These are phyloP conservation scores for Corylus avellana DNA, from an alignment of 306 rosid genomes.

Conservation along the genomic window DNA sequence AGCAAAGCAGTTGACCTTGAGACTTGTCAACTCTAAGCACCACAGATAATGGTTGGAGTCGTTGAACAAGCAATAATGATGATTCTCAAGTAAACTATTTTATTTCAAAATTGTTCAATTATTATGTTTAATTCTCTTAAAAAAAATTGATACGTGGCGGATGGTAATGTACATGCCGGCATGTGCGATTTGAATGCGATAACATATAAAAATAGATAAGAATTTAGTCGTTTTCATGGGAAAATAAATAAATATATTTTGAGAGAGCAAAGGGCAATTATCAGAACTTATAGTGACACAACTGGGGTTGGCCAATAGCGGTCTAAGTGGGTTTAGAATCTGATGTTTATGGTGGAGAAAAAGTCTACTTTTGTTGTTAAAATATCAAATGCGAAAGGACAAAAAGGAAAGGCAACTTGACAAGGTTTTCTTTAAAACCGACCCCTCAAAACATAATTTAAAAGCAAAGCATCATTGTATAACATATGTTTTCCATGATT, in stretches of 20 bases:
- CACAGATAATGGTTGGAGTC: neutral
- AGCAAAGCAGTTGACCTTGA: conserved; percentile 9
- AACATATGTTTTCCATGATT: too few species aligned
- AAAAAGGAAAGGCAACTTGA: neutral
- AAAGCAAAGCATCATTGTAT: too few species aligned
- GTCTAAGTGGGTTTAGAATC: neutral
- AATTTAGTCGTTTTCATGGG: neutral
- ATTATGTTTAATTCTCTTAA: neutral
- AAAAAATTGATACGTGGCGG: neutral
- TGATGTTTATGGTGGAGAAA: neutral
- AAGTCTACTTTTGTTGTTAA: neutral
- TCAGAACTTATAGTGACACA: neutral
- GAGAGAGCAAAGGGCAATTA: neutral
- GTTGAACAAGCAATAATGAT: conserved; percentile 8
- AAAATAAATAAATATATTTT: neutral
- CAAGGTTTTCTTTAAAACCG: neutral
- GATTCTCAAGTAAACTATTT: neutral
- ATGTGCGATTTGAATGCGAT: conserved; percentile 11
- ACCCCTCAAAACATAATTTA: neutral
- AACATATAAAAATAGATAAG: neutral
- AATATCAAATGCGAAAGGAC: neutral
- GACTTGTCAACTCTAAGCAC: conserved; percentile 31
- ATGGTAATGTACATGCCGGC: conserved; percentile 14
- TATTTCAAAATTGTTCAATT: neutral
- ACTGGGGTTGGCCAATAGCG: conserved; percentile 1